These are phyloP conservation scores for Chondrostereum purpureum DNA, from an alignment of 1,284 basidiomycete genomes.

Conservation along the genomic window DNA sequence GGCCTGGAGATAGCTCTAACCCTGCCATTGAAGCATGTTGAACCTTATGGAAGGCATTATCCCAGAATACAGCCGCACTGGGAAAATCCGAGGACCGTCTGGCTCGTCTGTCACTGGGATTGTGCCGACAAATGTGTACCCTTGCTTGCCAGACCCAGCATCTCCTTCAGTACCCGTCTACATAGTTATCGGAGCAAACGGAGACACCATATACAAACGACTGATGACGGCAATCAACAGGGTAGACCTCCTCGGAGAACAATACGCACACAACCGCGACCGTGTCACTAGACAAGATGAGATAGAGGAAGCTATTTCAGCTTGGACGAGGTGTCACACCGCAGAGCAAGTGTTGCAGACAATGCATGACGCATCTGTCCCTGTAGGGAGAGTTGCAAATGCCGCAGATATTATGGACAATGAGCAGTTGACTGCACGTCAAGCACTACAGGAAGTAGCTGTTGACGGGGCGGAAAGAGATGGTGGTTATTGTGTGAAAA, in stretches of 20 bases:
- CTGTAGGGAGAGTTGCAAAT: constrained; percentile 54
- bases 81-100: constrained; percentile 63
- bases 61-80: constrained; percentile 68
- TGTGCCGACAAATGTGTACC: constrained; percentile 67
- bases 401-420: constrained; percentile 56
- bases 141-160: constrained; percentile 43
- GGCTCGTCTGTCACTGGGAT: constrained; percentile 69
- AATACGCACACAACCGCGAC: constrained; percentile 54
- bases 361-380: constrained; percentile 44
- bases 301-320: constrained; percentile 56
- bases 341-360: constrained; percentile 37
- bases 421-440: constrained; percentile 49
- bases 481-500: constrained; percentile 55
- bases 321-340: constrained; percentile 45
- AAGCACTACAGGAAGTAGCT: constrained; percentile 52
- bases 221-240: constrained; percentile 57
- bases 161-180: constrained; percentile 40
- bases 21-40: constrained; percentile 63
- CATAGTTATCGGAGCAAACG: constrained; percentile 66
- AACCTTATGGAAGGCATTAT: constrained; percentile 73
- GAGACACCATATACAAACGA: constrained; percentile 59
- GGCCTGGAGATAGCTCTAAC: neutral
- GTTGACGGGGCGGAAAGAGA: constrained; percentile 30
- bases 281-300: constrained; percentile 50
- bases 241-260: constrained; percentile 48